Evolutionary conservation across 1,139 yeast species (phyloP), one percentile per base, ranked within the genome.

Genomic region (Spencermartinsiella ligniputridi): DNA sequence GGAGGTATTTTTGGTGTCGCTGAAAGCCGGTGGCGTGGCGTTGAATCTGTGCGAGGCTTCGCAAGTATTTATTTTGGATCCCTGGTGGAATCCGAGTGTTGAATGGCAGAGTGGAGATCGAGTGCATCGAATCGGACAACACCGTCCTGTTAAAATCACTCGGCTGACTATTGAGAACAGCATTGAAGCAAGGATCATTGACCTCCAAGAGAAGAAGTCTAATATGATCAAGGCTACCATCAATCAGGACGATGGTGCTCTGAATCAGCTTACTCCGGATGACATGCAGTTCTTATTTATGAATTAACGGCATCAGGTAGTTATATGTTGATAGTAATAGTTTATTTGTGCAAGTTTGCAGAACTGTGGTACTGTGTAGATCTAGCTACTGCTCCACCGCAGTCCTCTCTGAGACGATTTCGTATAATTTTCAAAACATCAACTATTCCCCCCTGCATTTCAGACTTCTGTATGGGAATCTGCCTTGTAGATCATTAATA

Each of bases 31-130:
- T 53, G 98, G 98, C 66, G 98, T 92, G 30, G 98, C 98, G 0
- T 74, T 92, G 54, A 92, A 92, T 62, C 72, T 92, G 55, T 90
- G 97, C 58, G 98, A 94, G 61, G 98, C 98, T 0, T 88, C 95
- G 1, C 97, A 90, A 56, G 97, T 92, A 34, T 92, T 92, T 55
- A 74, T 92, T 41, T 74, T 92, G 72, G 98, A 92, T 58, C 97
- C 97, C 21, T 92, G 98, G 97, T 92, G 97, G 97, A 92, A 92
- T 61, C 97, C 97, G 1, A 84, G 95, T 56, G 95, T 89, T 3
- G 97, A 92, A 65, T 92, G 97, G 90, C 98, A 92, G 64, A 85
- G 95, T 40, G 96, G 95, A 69, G 99, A 94, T 65, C 80, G 99
- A 67, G 97, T 92, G 18, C 98, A 92, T 67, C 80, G 98, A 68